Evolutionary conservation across 495 filamentous ascomycete species (phyloP).

Genomic region (Clohesyomyces aquaticus): DNA sequence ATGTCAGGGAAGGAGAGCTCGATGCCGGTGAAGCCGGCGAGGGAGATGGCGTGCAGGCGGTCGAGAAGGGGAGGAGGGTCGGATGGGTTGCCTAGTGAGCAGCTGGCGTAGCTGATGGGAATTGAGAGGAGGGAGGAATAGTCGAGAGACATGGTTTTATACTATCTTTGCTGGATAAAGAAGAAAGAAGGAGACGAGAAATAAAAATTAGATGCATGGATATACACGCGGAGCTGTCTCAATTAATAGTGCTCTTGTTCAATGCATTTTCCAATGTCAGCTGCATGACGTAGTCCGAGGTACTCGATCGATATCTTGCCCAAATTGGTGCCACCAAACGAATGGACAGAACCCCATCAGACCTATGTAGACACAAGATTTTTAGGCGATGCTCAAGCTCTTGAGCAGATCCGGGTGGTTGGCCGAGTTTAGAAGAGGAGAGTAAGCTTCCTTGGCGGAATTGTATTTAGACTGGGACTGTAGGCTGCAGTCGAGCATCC

Average conservation of each 20-base stretch:
- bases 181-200: background rate
- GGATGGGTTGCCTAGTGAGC: conserved; percentile 60
- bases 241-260: background rate
- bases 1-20: conserved; percentile 80
- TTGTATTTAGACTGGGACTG: too few relatives aligned
- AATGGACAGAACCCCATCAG: background rate
- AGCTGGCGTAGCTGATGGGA: conserved; percentile 66
- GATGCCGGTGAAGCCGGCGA: conserved; percentile 69
- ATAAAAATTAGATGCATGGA: background rate
- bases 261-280: background rate
- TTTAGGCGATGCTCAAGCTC: background rate
- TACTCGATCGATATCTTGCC: background rate
- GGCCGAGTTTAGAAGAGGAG: too few relatives aligned
- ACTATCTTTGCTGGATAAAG: background rate
- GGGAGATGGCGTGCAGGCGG: conserved; percentile 67
- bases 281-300: conserved; percentile 1
- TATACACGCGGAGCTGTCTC: too few relatives aligned
- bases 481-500: too few relatives aligned
- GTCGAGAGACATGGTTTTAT: conserved; percentile 41
- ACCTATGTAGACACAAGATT: too few relatives aligned
- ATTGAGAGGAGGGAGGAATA: conserved; percentile 51
- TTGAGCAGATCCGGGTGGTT: too few relatives aligned
- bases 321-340: background rate
- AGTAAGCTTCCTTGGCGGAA: too few relatives aligned
- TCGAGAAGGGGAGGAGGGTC: conserved; percentile 59